phyloP scores from a whole-genome alignment of 805 yeast species.

The Wickerhamiella musiphila region DNA sequence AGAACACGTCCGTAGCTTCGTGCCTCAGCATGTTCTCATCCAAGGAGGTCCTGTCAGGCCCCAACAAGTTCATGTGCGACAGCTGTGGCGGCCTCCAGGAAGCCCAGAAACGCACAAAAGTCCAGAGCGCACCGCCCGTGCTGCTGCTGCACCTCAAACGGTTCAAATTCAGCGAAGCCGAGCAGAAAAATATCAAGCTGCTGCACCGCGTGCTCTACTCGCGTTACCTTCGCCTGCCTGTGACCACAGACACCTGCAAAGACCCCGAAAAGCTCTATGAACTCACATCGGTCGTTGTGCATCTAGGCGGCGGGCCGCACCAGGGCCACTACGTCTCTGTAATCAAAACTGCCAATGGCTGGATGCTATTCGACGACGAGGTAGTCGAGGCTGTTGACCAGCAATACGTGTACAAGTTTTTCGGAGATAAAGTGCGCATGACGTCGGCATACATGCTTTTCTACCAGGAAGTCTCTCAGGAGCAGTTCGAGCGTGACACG shows the following conservation, averaged over 20 bases:
- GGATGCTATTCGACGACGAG: conserved; percentile 93
- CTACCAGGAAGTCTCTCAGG: conserved; percentile 37
- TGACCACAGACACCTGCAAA: conserved; percentile 38
- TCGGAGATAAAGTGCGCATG: conserved; percentile 74
- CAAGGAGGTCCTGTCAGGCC: conserved; percentile 67
- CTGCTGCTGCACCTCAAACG: conserved; percentile 76
- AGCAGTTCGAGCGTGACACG: conserved; percentile 1
- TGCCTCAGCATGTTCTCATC: conserved; percentile 70
- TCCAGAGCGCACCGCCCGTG: conserved; percentile 59
- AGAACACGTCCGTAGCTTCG: conserved; percentile 55
- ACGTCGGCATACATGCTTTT: conserved; percentile 86
- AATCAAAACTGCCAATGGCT: conserved; percentile 64
- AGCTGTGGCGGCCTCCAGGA: conserved; percentile 80
- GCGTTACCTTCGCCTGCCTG: conserved; percentile 44
- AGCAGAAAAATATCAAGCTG: conserved; percentile 66
- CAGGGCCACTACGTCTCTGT: conserved; percentile 92
- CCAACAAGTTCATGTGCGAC: conserved; percentile 87
- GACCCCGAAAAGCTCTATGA: conserved; percentile 52
- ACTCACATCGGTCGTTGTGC: conserved; percentile 73
- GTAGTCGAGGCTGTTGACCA: conserved; percentile 81
- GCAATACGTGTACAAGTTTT: conserved; percentile 62
- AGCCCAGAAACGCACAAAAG: conserved; percentile 75
- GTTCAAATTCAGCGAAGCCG: conserved; percentile 75
- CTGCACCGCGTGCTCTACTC: conserved; percentile 79
- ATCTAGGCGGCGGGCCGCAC: conserved; percentile 94